These are phyloP conservation scores for Boletus vinaceobasis DNA, from an alignment of 768 basidiomycete genomes.

Conservation along the genomic window DNA sequence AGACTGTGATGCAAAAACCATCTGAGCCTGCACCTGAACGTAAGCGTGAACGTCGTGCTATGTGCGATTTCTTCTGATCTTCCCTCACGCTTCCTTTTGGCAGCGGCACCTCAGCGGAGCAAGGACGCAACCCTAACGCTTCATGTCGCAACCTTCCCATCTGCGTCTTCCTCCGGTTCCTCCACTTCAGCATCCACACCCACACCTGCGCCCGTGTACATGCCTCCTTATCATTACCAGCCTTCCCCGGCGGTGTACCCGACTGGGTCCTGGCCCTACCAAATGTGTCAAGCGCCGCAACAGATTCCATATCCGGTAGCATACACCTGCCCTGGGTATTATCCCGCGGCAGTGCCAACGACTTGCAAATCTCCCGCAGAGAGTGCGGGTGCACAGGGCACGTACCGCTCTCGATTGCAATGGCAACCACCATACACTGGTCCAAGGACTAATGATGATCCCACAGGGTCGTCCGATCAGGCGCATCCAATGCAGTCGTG, in stretches of 20 bases:
- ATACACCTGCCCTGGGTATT: slow-evolving; percentile 23
- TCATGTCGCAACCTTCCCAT: slow-evolving; percentile 24
- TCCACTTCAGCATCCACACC: slow-evolving; percentile 18
- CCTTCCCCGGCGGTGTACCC: slow-evolving; percentile 17
- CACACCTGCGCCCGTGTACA: slow-evolving; percentile 19
- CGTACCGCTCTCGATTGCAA: slow-evolving; percentile 27
- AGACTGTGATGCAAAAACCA: slow-evolving; percentile 67
- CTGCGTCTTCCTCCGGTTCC: slow-evolving; percentile 19
- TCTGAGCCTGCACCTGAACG: slow-evolving; percentile 50
- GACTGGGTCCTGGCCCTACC: slow-evolving; percentile 34
- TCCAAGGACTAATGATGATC: slow-evolving; percentile 36
- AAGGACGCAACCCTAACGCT: slow-evolving; percentile 16
- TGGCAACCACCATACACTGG: slow-evolving; percentile 38
- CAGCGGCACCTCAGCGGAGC: slow-evolving; percentile 19
- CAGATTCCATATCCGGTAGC: slow-evolving; percentile 19
- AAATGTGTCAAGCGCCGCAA: slow-evolving; percentile 20
- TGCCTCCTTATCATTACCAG: slow-evolving; percentile 20
- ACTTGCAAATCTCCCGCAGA: slow-evolving; percentile 13
- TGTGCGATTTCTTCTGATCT: slow-evolving; percentile 8
- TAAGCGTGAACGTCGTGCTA: slow-evolving; percentile 30
- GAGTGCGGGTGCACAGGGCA: slow-evolving; percentile 20
- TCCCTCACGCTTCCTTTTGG: not conserved
- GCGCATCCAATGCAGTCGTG: slow-evolving; percentile 11
- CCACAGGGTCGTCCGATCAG: slow-evolving; percentile 25
- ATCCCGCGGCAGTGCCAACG: slow-evolving; percentile 14